A percentile compares a stretch with the other conserved stretches of the same genome.
These are phyloP conservation scores for Danielozyma ontarioensis DNA, from an alignment of 805 yeast species.

Conservation along the genomic window DNA sequence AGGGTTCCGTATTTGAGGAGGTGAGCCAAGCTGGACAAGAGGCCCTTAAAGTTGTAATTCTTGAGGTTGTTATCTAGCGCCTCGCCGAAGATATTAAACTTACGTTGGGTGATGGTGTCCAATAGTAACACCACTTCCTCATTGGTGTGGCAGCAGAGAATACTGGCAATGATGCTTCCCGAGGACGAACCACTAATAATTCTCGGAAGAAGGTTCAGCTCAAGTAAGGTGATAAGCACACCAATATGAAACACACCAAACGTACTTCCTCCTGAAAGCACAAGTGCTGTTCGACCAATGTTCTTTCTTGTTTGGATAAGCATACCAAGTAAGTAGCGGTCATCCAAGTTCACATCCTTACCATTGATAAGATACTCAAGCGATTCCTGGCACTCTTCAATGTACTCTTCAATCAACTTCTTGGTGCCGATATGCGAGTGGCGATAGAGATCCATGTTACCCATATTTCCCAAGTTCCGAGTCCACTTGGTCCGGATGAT, in stretches of 20 bases:
- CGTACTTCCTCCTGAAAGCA: constrained; percentile 94
- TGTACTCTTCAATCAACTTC: constrained; percentile 72
- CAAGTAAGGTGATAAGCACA: constrained; percentile 73
- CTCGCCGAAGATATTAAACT: constrained; percentile 47
- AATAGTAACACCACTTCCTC: constrained; percentile 62
- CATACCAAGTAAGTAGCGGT: constrained; percentile 66
- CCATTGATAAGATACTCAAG: constrained; percentile 36
- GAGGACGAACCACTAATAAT: constrained; percentile 94
- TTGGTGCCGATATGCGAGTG: constrained; percentile 87
- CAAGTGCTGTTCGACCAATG: constrained; percentile 89
- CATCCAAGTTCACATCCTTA: constrained; percentile 48
- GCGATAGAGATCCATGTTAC: constrained; percentile 69
- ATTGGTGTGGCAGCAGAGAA: constrained; percentile 74
- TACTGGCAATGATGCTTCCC: constrained; percentile 90
- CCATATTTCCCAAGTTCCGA: constrained; percentile 83
- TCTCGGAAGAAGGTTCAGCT: constrained; percentile 71
- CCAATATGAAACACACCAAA: constrained; percentile 93
- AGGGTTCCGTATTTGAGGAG: constrained; percentile 84
- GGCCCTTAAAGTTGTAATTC: constrained; percentile 46
- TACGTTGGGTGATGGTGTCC: constrained; percentile 53
- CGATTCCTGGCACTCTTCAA: constrained; percentile 62
- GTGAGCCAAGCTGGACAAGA: constrained; percentile 35
- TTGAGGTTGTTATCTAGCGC: constrained; percentile 27
- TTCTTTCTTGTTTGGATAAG: constrained; percentile 83
- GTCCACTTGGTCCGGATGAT: constrained; percentile 80